phyloP scores from a whole-genome alignment of 352 stramenopile species.

The Phytophthora pisi region DNA sequence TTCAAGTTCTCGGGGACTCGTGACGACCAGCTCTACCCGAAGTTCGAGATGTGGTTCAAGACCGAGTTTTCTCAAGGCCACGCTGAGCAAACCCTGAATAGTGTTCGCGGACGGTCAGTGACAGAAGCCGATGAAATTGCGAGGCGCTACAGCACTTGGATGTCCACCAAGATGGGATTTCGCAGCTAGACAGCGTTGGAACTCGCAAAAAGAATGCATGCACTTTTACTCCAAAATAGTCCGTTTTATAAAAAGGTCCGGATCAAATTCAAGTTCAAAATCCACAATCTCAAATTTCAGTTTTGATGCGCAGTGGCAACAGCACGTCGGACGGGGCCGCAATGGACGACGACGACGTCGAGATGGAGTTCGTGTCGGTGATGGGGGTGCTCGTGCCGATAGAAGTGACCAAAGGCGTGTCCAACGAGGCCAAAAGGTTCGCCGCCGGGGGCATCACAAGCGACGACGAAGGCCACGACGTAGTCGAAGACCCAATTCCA shows the following conservation, averaged over 20 bases:
- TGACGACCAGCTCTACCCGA: too few relatives aligned
- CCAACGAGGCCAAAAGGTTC: constrained; percentile 5
- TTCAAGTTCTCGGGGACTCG: too few relatives aligned
- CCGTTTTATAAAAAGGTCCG: not conserved
- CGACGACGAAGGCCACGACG: not conserved
- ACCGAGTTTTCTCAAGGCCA: too few relatives aligned
- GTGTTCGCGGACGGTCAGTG: too few relatives aligned
- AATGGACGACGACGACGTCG: constrained; percentile 12
- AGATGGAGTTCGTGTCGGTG: constrained; percentile 23
- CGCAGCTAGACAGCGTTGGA: too few relatives aligned
- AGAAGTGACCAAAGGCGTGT: constrained; percentile 22
- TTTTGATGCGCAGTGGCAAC: not conserved
- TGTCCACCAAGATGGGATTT: too few relatives aligned
- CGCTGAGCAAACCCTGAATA: too few relatives aligned
- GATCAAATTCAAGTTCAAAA: not conserved
- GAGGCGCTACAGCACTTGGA: too few relatives aligned
- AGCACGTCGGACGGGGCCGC: not conserved
- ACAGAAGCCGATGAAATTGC: too few relatives aligned
- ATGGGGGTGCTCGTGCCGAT: constrained; percentile 20
- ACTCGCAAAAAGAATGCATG: too few relatives aligned
- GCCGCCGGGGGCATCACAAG: not conserved
- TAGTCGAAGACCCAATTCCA: not conserved
- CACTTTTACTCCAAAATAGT: too few relatives aligned
- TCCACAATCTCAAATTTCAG: not conserved
- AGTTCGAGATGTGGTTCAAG: too few relatives aligned